Conservation (phyloP, 768 basidiomycete species). For the Lactarius hengduanensis region DNA sequence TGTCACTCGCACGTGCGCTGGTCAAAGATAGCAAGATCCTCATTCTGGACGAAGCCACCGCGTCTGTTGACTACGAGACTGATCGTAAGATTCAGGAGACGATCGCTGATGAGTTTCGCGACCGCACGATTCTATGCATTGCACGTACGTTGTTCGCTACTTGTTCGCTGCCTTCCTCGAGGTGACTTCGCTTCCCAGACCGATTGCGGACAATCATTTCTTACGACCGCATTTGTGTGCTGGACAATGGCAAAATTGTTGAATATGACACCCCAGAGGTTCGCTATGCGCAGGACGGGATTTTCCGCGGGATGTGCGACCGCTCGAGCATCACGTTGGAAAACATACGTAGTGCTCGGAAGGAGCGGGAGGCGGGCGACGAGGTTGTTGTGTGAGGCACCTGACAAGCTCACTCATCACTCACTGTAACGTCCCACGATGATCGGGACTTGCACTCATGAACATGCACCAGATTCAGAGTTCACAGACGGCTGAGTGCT, state of each 20-base stretch:
- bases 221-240: slow-evolving; percentile 87
- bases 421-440: too few species aligned
- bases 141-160: slow-evolving; percentile 54
- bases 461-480: too few species aligned
- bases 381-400: neutral
- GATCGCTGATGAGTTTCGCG: slow-evolving; percentile 77
- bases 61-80: slow-evolving; percentile 85
- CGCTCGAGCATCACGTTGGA: slow-evolving; percentile 69
- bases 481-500: too few species aligned
- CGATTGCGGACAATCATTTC: slow-evolving; percentile 83
- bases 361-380: slow-evolving; percentile 28
- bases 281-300: slow-evolving; percentile 58
- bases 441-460: too few species aligned
- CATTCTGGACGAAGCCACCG: slow-evolving; percentile 89
- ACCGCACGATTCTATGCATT: slow-evolving; percentile 84
- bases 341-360: slow-evolving; percentile 53
- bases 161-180: neutral
- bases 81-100: slow-evolving; percentile 91
- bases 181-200: slow-evolving; percentile 42
- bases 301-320: slow-evolving; percentile 87
- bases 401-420: neutral
- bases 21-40: slow-evolving; percentile 84
- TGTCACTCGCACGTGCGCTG: slow-evolving; percentile 84
- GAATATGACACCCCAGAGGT: slow-evolving; percentile 81
- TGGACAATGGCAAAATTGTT: slow-evolving; percentile 77